Conservation (phyloP, 306 rosid species). For the Prunus mira region DNA sequence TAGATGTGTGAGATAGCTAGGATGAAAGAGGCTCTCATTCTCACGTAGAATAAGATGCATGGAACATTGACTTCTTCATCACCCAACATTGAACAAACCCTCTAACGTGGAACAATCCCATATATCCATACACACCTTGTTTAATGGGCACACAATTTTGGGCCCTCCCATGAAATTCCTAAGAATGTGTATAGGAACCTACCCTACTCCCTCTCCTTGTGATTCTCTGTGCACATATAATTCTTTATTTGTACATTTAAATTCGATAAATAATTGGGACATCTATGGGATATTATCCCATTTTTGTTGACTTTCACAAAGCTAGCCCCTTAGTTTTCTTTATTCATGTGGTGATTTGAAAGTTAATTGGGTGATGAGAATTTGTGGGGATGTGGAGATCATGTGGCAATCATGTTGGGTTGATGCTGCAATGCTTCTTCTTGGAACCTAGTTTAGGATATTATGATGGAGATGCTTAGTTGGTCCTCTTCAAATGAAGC, state of each 20-base stretch:
- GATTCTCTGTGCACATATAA: not conserved
- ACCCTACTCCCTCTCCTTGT: constrained; percentile 7
- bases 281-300: not conserved
- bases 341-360: constrained; percentile 18
- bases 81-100: constrained; percentile 7
- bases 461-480: constrained; percentile 39
- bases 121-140: constrained; percentile 28
- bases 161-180: constrained; percentile 28
- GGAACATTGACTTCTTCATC: constrained; percentile 39
- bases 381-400: constrained; percentile 18
- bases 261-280: not conserved
- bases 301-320: constrained; percentile 8
- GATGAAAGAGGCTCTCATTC: constrained; percentile 15
- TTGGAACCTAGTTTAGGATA: constrained; percentile 36
- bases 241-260: not conserved
- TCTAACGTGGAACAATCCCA: constrained; percentile 11
- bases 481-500: constrained; percentile 38
- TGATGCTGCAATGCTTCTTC: constrained; percentile 25
- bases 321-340: not conserved
- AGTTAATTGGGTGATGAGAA: not conserved
- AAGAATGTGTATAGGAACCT: constrained; percentile 22
- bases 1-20: constrained; percentile 26
- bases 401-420: constrained; percentile 30
- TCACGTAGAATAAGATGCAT: constrained; percentile 43
- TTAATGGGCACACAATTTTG: constrained; percentile 41